Evolutionary conservation across 768 basidiomycete genomes (phyloP).

Genomic region (Epithele typhae): DNA sequence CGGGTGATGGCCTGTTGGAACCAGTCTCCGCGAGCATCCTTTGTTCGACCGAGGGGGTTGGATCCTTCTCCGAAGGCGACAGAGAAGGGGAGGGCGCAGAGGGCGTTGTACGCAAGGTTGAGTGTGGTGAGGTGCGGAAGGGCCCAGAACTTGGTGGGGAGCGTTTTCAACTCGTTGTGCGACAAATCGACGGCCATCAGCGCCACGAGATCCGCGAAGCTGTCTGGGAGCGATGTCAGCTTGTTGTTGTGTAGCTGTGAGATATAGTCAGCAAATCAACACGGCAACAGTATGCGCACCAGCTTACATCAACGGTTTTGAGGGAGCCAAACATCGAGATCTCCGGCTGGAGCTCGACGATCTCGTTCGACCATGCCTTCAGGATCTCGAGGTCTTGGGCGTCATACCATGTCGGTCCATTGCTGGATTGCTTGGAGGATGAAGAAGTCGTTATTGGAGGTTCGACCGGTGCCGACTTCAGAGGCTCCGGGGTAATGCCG

Average conservation of each 20-base stretch:
- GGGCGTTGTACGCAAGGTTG: slow-evolving; percentile 68
- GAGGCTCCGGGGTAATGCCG: slow-evolving; percentile 63
- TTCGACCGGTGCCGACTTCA: slow-evolving; percentile 61
- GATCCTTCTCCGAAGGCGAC: slow-evolving; percentile 41
- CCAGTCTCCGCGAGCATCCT: slow-evolving; percentile 39
- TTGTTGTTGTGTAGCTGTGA: slow-evolving; percentile 73
- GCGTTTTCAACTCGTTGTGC: slow-evolving; percentile 57
- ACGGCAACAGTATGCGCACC: background rate
- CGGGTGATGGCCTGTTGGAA: slow-evolving; percentile 61
- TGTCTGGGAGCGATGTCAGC: slow-evolving; percentile 53
- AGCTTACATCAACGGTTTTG: slow-evolving; percentile 72
- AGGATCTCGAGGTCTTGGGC: slow-evolving; percentile 72
- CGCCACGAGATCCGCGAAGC: slow-evolving; percentile 63
- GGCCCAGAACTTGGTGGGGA: slow-evolving; percentile 63
- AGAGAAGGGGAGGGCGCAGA: slow-evolving; percentile 58
- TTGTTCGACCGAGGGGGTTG: slow-evolving; percentile 32
- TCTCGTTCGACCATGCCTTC: slow-evolving; percentile 79
- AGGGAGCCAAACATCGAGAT: slow-evolving; percentile 81
- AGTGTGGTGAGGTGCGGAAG: slow-evolving; percentile 63
- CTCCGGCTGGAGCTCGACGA: slow-evolving; percentile 74
- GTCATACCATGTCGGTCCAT: slow-evolving; percentile 72
- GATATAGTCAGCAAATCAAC: slow-evolving; percentile 4
- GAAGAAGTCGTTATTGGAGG: slow-evolving; percentile 42
- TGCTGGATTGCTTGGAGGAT: slow-evolving; percentile 32
- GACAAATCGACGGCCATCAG: slow-evolving; percentile 72